Conservation (phyloP, 768 basidiomycete species). For the Hygrocybe punicea region DNA sequence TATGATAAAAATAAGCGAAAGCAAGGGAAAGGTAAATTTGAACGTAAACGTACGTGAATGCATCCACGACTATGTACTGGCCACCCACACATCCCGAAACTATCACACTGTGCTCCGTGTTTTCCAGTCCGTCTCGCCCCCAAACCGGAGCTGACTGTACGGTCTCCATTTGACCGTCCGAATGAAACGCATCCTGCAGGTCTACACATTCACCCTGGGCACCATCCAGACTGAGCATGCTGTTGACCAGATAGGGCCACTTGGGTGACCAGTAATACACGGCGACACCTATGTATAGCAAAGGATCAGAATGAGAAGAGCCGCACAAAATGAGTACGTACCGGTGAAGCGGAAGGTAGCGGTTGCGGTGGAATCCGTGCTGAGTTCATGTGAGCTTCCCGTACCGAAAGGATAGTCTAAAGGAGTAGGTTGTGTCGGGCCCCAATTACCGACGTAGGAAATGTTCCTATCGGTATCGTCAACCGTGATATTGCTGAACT, state of each 20-base stretch:
- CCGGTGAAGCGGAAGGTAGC: not conserved
- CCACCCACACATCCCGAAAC: slow-evolving; percentile 38
- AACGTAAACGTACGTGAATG: slow-evolving; percentile 33
- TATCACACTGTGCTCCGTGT: slow-evolving; percentile 35
- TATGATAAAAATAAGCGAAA: not conserved
- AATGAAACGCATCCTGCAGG: slow-evolving; percentile 14
- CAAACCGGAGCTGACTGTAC: slow-evolving; percentile 39
- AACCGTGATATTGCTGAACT: not conserved
- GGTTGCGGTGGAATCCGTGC: not conserved
- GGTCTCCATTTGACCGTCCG: slow-evolving; percentile 25
- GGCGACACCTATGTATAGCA: slow-evolving; percentile 38
- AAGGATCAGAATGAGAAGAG: not conserved
- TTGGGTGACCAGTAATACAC: slow-evolving; percentile 44
- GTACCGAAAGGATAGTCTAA: not conserved
- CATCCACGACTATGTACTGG: slow-evolving; percentile 39
- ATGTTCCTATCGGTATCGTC: not conserved
- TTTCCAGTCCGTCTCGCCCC: slow-evolving; percentile 32
- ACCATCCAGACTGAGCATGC: slow-evolving; percentile 39
- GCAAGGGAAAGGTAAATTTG: not conserved
- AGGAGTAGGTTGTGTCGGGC: not conserved
- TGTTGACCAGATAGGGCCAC: slow-evolving; percentile 47
- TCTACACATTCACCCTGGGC: slow-evolving; percentile 34
- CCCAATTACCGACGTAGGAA: slow-evolving; percentile 1
- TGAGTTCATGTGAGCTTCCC: not conserved
- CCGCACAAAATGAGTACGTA: not conserved